These are phyloP conservation scores for Fusarium fracticaudum DNA, from an alignment of 2,329 filamentous ascomycete species.

Conservation along the genomic window DNA sequence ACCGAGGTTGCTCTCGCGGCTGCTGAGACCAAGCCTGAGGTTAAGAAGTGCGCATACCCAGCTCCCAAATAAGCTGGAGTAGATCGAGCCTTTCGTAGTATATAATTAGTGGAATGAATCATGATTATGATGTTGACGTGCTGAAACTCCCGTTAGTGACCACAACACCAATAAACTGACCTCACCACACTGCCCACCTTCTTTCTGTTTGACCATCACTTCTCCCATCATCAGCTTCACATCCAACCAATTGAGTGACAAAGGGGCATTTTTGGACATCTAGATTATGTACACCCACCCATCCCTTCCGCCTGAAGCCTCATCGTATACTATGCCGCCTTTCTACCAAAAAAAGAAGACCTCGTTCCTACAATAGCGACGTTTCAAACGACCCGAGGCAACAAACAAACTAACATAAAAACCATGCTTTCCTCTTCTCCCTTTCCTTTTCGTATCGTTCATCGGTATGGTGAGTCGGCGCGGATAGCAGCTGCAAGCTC, in stretches of 20 bases:
- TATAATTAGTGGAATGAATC: slow-evolving; percentile 2
- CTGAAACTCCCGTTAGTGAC: neutral
- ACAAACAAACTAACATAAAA: slow-evolving; percentile 23
- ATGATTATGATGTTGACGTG: neutral
- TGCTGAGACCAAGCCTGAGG: slow-evolving; percentile 33
- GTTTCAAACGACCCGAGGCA: slow-evolving; percentile 23
- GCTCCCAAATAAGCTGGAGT: neutral
- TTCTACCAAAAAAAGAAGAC: slow-evolving; percentile 9
- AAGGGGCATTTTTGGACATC: slow-evolving; percentile 41
- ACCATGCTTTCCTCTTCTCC: slow-evolving; percentile 19
- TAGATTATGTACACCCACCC: slow-evolving; percentile 45
- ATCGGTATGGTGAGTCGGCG: slow-evolving; percentile 93
- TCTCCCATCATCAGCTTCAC: neutral
- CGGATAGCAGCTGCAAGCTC: slow-evolving; percentile 92
- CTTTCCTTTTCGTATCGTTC: slow-evolving; percentile 46
- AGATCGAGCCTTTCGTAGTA: neutral
- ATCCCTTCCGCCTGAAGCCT: slow-evolving; percentile 26
- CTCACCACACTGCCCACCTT: neutral
- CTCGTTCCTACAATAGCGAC: slow-evolving; percentile 32
- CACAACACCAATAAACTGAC: neutral
- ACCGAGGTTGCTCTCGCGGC: slow-evolving; percentile 56
- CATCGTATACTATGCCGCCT: slow-evolving; percentile 6
- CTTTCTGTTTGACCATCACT: neutral
- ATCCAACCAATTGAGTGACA: slow-evolving; percentile 34
- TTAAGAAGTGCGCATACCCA: slow-evolving; percentile 26